Percentiles rank a stretch among this genome's conserved stretches.
Evolutionary conservation across 1,139 yeast genomes (phyloP).

Genomic region (Saccharomyces hybrid): DNA sequence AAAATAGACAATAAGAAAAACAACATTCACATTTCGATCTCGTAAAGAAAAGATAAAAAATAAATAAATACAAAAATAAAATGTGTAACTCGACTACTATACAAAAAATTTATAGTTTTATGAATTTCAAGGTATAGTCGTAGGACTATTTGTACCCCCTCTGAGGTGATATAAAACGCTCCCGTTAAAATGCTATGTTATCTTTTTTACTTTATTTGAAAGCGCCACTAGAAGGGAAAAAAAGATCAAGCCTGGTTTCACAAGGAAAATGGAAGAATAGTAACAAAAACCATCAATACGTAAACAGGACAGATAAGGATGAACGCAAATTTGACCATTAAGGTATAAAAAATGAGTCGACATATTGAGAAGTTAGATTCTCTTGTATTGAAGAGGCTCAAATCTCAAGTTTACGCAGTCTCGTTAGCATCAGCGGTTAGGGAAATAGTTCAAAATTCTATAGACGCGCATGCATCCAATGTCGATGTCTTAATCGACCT

Average conservation of each 20-base stretch:
- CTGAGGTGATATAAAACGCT: too few species aligned
- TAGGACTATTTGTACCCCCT: too few species aligned
- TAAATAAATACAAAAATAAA: neutral
- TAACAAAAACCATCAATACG: neutral
- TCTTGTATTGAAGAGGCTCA: constrained; percentile 16
- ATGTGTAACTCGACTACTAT: neutral
- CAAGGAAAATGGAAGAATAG: neutral
- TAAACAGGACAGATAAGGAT: neutral
- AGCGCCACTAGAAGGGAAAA: neutral
- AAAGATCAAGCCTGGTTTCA: neutral
- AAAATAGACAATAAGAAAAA: neutral
- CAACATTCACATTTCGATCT: neutral
- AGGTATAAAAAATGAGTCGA: constrained; percentile 1
- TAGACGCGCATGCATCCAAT: constrained; percentile 47
- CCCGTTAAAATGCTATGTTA: too few species aligned
- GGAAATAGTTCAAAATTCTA: constrained; percentile 43
- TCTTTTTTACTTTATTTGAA: too few species aligned
- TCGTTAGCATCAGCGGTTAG: constrained; percentile 33
- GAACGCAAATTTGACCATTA: neutral
- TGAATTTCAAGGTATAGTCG: neutral
- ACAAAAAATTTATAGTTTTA: neutral
- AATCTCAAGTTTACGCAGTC: constrained; percentile 27
- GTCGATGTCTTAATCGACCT: constrained; percentile 39
- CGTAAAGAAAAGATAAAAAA: neutral
- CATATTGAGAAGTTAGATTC: constrained; percentile 15